phyloP scores from a whole-genome alignment of 768 basidiomycete species.

The Kwoniella dejecticola region DNA sequence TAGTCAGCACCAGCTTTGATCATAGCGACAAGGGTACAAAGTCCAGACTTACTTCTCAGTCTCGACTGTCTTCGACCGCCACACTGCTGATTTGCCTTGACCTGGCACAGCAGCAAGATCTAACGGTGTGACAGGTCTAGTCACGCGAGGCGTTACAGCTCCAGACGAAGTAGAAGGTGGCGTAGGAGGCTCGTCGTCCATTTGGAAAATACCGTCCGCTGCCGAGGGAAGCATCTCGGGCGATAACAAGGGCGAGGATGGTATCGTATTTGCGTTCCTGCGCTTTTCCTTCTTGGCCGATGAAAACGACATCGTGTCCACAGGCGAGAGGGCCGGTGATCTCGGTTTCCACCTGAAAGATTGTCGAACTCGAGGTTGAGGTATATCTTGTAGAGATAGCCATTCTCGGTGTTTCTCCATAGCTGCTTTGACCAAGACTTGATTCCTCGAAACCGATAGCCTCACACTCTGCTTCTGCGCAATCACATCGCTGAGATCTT shows the following conservation, averaged over 20 bases:
- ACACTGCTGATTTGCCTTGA: constrained; percentile 31
- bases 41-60: constrained; percentile 47
- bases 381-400: constrained; percentile 61
- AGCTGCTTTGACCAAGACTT: constrained; percentile 61
- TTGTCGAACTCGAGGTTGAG: constrained; percentile 47
- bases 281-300: constrained; percentile 25
- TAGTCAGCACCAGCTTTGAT: neutral
- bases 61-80: constrained; percentile 33
- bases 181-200: constrained; percentile 70
- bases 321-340: constrained; percentile 51
- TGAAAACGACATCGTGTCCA: constrained; percentile 30
- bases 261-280: constrained; percentile 13
- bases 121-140: constrained; percentile 42
- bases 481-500: constrained; percentile 67
- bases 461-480: constrained; percentile 66
- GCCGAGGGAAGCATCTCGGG: constrained; percentile 49
- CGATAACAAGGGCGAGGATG: constrained; percentile 33
- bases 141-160: constrained; percentile 27
- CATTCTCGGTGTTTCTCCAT: constrained; percentile 70
- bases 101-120: constrained; percentile 23
- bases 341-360: constrained; percentile 43
- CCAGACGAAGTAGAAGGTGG: constrained; percentile 44
- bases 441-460: constrained; percentile 67
- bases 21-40: neutral
- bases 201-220: constrained; percentile 73